phyloP scores from a whole-genome alignment of 2,329 filamentous ascomycete species.

The Cryphonectria japonica region DNA sequence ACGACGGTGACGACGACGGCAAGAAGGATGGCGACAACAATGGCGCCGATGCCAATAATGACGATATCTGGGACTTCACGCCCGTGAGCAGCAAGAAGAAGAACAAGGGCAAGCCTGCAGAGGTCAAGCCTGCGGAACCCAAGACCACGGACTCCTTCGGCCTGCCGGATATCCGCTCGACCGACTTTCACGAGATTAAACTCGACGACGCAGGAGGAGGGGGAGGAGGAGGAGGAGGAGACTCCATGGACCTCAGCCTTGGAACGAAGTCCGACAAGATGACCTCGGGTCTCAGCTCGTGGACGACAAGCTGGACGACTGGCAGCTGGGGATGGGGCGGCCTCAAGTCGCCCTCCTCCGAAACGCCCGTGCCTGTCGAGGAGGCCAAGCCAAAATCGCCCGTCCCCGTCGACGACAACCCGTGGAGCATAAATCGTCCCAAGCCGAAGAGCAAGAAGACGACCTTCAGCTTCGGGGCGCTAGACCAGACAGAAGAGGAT shows the following conservation, averaged over 20 bases:
- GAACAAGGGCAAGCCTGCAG: constrained; percentile 49
- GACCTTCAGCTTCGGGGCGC: constrained; percentile 52
- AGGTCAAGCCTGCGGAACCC: constrained; percentile 37
- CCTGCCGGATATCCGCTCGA: constrained; percentile 33
- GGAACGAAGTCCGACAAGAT: constrained; percentile 36
- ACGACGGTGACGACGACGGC: constrained; percentile 42
- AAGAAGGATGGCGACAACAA: constrained; percentile 48
- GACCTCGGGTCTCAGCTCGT: constrained; percentile 53
- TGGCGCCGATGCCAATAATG: constrained; percentile 35
- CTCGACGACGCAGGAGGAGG: constrained; percentile 56
- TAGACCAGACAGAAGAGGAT: constrained; percentile 46
- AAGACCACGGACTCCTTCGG: constrained; percentile 32
- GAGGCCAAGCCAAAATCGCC: constrained; percentile 47
- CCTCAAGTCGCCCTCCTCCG: constrained; percentile 18
- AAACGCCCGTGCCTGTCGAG: constrained; percentile 33
- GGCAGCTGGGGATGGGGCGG: constrained; percentile 47
- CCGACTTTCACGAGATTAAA: constrained; percentile 70
- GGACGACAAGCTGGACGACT: constrained; percentile 65
- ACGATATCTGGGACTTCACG: constrained; percentile 56
- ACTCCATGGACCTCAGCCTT: constrained; percentile 60
- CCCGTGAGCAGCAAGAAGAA: constrained; percentile 57
- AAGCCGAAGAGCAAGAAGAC: constrained; percentile 59
- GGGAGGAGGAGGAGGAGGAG: constrained; percentile 32
- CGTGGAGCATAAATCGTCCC: constrained; percentile 51
- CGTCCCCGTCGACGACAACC: constrained; percentile 46